phyloP scores from a whole-genome alignment of 441 rosid species.

The Jatropha podagrica region DNA sequence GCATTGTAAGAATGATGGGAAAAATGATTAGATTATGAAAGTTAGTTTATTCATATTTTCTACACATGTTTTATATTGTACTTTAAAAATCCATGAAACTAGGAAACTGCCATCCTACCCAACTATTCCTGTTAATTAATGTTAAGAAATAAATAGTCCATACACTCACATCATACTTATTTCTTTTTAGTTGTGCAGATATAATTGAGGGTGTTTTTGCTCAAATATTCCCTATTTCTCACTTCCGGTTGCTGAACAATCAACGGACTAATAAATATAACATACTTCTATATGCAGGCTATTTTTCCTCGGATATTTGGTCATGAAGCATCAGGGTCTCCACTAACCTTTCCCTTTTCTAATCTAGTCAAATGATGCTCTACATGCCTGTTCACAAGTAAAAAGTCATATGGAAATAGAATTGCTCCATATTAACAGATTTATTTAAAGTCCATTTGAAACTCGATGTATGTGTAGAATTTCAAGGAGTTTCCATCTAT shows the following conservation, averaged over 20 bases:
- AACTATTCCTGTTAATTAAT: neutral
- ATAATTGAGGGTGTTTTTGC: neutral
- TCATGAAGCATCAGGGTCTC: slow-evolving; percentile 96
- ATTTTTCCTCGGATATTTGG: slow-evolving; percentile 91
- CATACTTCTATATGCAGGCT: slow-evolving; percentile 46
- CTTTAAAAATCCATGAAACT: neutral
- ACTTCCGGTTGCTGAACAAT: neutral
- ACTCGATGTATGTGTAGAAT: neutral
- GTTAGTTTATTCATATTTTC: neutral
- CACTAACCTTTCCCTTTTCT: slow-evolving; percentile 21
- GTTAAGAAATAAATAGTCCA: neutral
- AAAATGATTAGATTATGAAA: neutral
- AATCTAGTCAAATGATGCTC: slow-evolving; percentile 4
- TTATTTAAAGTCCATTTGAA: neutral
- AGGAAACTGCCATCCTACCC: neutral
- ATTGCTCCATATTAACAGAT: neutral
- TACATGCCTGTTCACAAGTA: neutral
- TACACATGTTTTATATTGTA: neutral
- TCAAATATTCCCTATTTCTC: neutral
- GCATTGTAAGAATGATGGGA: too few relatives aligned
- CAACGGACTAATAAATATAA: neutral
- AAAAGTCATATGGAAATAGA: neutral
- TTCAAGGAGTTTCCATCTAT: neutral
- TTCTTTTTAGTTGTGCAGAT: neutral
- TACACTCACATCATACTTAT: neutral